These are phyloP conservation scores for Pyrenophora graminea DNA, from an alignment of 2,329 filamentous ascomycete species.

Conservation along the genomic window DNA sequence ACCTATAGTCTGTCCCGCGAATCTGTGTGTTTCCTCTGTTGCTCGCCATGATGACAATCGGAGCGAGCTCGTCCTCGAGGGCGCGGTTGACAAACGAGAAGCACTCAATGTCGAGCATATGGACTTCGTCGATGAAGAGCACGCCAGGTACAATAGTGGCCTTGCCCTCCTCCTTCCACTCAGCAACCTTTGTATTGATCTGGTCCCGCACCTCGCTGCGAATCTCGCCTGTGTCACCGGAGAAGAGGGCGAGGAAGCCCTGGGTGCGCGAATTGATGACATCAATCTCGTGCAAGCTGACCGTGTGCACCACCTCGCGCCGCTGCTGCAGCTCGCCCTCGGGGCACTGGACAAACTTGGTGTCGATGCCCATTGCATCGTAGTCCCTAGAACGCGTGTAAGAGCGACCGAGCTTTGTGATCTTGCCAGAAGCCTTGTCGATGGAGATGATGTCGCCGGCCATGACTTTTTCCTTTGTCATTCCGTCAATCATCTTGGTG, in stretches of 20 bases:
- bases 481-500: conserved; percentile 98
- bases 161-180: conserved; percentile 99
- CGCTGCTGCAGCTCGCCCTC: conserved; percentile 97
- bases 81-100: conserved; percentile 99
- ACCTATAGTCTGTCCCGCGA: conserved; percentile 88
- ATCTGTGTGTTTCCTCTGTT: conserved; percentile 92
- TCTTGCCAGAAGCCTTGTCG: conserved; percentile 97
- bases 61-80: conserved; percentile 89
- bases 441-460: conserved; percentile 98
- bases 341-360: conserved; percentile 96
- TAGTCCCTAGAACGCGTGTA: conserved; percentile 96
- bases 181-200: conserved; percentile 97
- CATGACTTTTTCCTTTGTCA: conserved; percentile 99
- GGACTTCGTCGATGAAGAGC: conserved; percentile 97
- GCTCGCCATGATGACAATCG: conserved; percentile 98
- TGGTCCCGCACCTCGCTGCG: conserved; percentile 95
- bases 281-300: conserved; percentile 96
- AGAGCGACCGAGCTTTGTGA: conserved; percentile 93
- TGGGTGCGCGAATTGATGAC: conserved; percentile 99
- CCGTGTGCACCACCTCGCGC: conserved; percentile 95
- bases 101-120: conserved; percentile 99
- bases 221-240: conserved; percentile 97
- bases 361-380: conserved; percentile 98
- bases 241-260: conserved; percentile 95
- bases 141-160: conserved; percentile 97